Evolutionary conservation across 805 yeast species (phyloP).

Genomic region (Pichia phayaonensis): DNA sequence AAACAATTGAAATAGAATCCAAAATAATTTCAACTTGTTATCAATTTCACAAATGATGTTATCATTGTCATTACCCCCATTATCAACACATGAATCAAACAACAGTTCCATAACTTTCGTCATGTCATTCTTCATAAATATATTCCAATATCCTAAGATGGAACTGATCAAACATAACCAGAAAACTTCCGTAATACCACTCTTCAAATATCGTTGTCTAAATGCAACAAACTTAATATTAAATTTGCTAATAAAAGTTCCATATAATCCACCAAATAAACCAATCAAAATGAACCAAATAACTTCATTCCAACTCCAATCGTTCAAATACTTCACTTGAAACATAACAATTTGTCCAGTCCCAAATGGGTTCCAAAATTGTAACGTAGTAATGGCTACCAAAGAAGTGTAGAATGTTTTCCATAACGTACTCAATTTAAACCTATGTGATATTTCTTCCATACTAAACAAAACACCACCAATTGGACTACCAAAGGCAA

Average conservation of each 20-base stretch:
- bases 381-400: conserved; percentile 74
- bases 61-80: not conserved
- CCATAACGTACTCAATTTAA: conserved; percentile 78
- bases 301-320: conserved; percentile 83
- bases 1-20: conserved; percentile 40
- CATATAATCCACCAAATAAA: conserved; percentile 86
- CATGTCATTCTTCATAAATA: conserved; percentile 81
- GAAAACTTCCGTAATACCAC: conserved; percentile 66
- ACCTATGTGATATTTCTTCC: conserved; percentile 78
- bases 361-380: conserved; percentile 82
- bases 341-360: conserved; percentile 92
- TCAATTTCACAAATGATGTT: conserved; percentile 9
- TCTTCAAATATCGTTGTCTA: conserved; percentile 56
- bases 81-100: conserved; percentile 45
- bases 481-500: conserved; percentile 94
- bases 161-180: conserved; percentile 64
- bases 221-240: conserved; percentile 72
- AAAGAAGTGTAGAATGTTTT: conserved; percentile 86
- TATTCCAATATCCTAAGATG: conserved; percentile 72
- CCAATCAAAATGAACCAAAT: conserved; percentile 77
- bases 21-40: conserved; percentile 17
- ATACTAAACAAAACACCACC: conserved; percentile 92
- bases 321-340: conserved; percentile 78
- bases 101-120: conserved; percentile 88
- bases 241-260: conserved; percentile 65